Evolutionary conservation across 2,329 filamentous ascomycete species (phyloP).

Genomic region (Penicillium frequentans): DNA sequence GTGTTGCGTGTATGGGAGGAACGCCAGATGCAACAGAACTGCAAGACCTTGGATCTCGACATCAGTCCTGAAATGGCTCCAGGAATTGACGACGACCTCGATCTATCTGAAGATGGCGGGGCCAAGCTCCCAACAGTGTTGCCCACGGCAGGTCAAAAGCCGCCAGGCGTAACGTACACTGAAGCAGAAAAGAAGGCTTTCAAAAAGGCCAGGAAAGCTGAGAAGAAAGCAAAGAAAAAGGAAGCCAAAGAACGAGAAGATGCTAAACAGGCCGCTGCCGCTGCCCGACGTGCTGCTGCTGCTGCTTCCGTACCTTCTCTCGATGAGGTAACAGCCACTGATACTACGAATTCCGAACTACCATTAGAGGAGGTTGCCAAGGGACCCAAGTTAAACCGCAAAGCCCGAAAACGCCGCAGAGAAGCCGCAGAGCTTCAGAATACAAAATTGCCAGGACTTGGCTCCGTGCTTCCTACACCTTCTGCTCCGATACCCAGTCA

Average conservation of each 20-base stretch:
- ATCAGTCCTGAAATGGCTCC: slow-evolving; percentile 4
- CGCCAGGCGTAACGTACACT: neutral
- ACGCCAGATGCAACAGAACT: slow-evolving; percentile 3
- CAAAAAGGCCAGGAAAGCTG: slow-evolving; percentile 1
- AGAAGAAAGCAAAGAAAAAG: slow-evolving; percentile 10
- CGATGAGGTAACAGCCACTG: too few species aligned
- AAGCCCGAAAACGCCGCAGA: slow-evolving; percentile 3
- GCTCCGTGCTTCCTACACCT: neutral
- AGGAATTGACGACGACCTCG: slow-evolving; percentile 3
- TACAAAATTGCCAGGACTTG: neutral
- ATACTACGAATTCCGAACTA: neutral
- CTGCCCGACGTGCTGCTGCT: neutral
- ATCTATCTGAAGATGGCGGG: slow-evolving; percentile 14
- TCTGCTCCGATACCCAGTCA: neutral
- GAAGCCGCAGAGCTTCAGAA: slow-evolving; percentile 16
- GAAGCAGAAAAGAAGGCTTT: neutral
- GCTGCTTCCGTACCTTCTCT: neutral
- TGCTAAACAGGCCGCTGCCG: slow-evolving; percentile 15
- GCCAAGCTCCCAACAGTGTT: slow-evolving; percentile 6
- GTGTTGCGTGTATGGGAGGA: slow-evolving; percentile 39
- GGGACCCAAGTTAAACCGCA: neutral
- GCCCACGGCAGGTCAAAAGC: neutral
- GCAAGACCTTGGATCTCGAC: slow-evolving; percentile 24
- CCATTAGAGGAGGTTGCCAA: too few species aligned
- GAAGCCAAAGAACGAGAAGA: slow-evolving; percentile 23